Base-by-base conservation (phyloP, 2,329 filamentous ascomycete species). In the Xylariaceae sp. region DNA sequence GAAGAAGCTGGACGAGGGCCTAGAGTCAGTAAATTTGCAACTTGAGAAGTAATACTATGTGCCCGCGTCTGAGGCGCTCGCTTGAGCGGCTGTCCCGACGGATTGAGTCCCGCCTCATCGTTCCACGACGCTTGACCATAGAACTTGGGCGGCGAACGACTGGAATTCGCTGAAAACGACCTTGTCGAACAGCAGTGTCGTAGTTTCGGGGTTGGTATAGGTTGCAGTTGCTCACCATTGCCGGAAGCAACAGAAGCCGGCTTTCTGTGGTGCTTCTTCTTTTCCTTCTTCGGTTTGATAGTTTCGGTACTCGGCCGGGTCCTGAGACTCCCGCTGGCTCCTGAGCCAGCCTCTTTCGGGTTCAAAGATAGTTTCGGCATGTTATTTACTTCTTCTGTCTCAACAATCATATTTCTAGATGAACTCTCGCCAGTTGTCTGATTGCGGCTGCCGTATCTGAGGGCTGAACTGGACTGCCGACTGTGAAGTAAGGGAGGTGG, bases 261-360 rank as follows among this genome's bases (percentile, higher is more conserved):
- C 67, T 95, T 95, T 50, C 90, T 83, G 38, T 77, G 69, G 27
- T 77, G 70, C 67, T 83, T 90, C 72, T 88, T 95, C 72, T 92
- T 92, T 43, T 96, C 89, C 71, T 93, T 96, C 71, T 85, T 93
- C 2, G 93, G 91, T 52, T 89, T 82, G 56, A 98, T 96, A 0
- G 93, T 98, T 65, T 98, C 93, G n/a, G 83, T 87, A 67, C 92
- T 97, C 6, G 86, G 83, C 65, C 95, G 95, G 47, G 88, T 79
- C 57, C 89, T 85, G 36, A 98, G 71, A 53, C 86, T 94, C 35
- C 86, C 83, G 57, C 75, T 82, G 22, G 71, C 67, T 35, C 86
- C 83, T 47, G 80, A 80, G 16, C 78, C 75, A 17, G 82, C 82
- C n/a, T 76, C 75, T 29, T 80, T 80, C 25, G 75, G 70, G 6